phyloP scores from a whole-genome alignment of 2,329 filamentous ascomycete species.

The Fusarium sp. region DNA sequence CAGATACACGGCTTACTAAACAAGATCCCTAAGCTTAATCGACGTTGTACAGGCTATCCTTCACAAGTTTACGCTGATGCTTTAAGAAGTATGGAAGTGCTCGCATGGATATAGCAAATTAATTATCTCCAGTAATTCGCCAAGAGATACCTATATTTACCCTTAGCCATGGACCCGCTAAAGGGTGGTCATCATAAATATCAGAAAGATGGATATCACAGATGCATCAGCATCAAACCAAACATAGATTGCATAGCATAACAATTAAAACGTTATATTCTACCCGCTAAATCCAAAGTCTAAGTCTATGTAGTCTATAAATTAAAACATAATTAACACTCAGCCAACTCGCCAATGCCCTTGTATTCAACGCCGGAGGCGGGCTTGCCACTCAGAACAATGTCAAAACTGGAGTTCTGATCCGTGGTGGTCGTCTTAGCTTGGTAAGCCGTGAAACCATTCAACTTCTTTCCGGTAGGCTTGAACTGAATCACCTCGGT shows the following conservation, averaged over 20 bases:
- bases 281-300: neutral
- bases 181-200: too few species aligned
- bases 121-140: neutral
- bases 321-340: neutral
- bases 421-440: neutral
- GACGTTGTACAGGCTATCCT: neutral
- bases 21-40: neutral
- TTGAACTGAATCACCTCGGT: constrained; percentile 14
- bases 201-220: too few species aligned
- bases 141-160: constrained; percentile 5
- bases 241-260: neutral
- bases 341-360: neutral
- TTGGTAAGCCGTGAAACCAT: constrained; percentile 21
- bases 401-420: neutral
- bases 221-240: too few species aligned
- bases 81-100: neutral
- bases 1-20: too few species aligned
- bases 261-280: neutral
- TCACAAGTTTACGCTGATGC: neutral
- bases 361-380: neutral
- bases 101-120: neutral
- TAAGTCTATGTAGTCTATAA: neutral
- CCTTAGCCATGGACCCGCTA: neutral
- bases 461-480: constrained; percentile 30
- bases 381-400: constrained; percentile 14